Evolutionary conservation across 2,329 filamentous ascomycete species (phyloP).

Genomic region (Monosporascus ibericus): DNA sequence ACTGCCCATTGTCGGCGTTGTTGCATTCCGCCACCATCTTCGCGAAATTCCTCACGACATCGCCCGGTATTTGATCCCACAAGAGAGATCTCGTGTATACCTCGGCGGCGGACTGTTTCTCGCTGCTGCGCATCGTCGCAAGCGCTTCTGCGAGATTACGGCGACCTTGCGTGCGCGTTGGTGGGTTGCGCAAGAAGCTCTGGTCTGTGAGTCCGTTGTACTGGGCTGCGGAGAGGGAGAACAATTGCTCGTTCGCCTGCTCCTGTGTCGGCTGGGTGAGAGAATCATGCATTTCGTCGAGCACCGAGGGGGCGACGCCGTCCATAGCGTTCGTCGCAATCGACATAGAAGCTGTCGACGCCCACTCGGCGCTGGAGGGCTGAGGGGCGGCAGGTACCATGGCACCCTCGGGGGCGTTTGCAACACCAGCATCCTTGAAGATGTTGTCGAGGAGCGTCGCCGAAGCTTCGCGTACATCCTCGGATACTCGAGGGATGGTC

Average conservation of each 20-base stretch:
- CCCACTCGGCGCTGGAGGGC: conserved; percentile 46
- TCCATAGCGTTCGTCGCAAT: conserved; percentile 40
- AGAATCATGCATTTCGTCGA: conserved; percentile 61
- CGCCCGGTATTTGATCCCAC: conserved; percentile 88
- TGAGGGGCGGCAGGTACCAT: conserved; percentile 44
- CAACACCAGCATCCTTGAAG: conserved; percentile 71
- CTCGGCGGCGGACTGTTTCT: conserved; percentile 72
- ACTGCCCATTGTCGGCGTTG: conserved; percentile 35
- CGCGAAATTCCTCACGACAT: conserved; percentile 88
- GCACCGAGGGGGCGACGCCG: conserved; percentile 50
- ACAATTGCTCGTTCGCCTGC: conserved; percentile 82
- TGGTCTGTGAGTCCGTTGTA: conserved; percentile 79
- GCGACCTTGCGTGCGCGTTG: conserved; percentile 53
- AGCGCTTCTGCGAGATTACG: conserved; percentile 76
- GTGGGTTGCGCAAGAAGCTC: conserved; percentile 59
- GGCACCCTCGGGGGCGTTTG: conserved; percentile 33
- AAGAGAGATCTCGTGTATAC: conserved; percentile 89
- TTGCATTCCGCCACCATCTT: conserved; percentile 80
- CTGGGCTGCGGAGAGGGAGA: conserved; percentile 77
- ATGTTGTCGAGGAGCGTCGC: conserved; percentile 74
- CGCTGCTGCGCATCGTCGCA: conserved; percentile 66
- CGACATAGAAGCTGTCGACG: conserved; percentile 30
- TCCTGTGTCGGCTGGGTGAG: conserved; percentile 73
- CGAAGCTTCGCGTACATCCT: conserved; percentile 73
- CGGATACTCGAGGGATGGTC: conserved; percentile 70